Base-by-base conservation (phyloP, 2,329 filamentous ascomycete species). In the Fusarium keratoplasticum region DNA sequence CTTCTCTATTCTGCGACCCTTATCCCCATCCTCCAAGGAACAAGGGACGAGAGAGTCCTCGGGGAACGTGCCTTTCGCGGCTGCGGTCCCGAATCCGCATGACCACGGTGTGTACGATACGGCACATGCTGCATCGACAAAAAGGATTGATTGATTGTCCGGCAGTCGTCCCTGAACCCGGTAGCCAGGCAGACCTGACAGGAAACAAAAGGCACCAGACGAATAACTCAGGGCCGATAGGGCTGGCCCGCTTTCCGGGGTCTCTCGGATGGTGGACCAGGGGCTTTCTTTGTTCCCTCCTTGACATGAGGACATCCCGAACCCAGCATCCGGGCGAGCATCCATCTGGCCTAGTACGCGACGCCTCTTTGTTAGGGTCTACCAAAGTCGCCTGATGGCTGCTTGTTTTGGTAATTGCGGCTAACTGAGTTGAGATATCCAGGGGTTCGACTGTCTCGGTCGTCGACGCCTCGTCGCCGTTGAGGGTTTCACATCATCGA, bases 351-450 rank as follows among this genome's bases (percentile, higher is more conserved):
- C 54, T 38, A 61, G 38, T 58, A 31, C 55, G 40, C 25, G 54
- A 44, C 55, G 55, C 55, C 50, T 40, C 36, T 59, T 36, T 59
- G 38, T 44, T 36, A 47, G 60, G 50, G 44, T 27, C 57, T 69
- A 35, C 71, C 71, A 72, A 74, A 74, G 67, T 74, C 61, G 58
- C 60, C 55, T 67, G 52, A 73, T 71, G 36, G 31, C 54, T 72
- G 61, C 71, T 70, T 50, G 22, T 66, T 74, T 50, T 61, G 61
- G 71, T 61, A 74, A 74, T 60, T 61, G 71, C 71, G 64, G 71
- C 71, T 74, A 74, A 74, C 66, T 38, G 29, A 29, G 29, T 67
- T 63, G 61, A 44, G 55, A 50, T 40, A 52, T 50, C 64, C 44
- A 63, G 66, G 70, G 66, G 67, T 57, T 33, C 27, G 36, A 40